Base-by-base conservation (phyloP, 2,329 filamentous ascomycete species). In the Domatiomyces globalis region DNA sequence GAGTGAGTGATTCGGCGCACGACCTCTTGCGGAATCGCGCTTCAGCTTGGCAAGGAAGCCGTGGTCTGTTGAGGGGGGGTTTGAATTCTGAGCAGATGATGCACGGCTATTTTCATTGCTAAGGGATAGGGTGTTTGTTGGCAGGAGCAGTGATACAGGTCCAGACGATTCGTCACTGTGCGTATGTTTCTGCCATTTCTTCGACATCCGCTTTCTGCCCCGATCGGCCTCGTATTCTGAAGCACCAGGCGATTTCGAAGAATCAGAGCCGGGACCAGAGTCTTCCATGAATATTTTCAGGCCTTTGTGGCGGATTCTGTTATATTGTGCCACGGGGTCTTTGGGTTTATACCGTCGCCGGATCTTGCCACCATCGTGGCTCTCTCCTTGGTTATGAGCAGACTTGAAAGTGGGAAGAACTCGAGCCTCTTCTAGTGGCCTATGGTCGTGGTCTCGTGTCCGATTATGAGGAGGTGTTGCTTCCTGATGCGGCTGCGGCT, bases 381-480 rank as follows among this genome's bases (percentile, higher is more conserved):
- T 15, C 5, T 39, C 8, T 39, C 10, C 15, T 15, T 39, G 33
- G 43, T 54, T 49, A 45, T 59, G 53, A n/a, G 58, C 55, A 12
- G 58, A 60, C 43, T 51, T 54, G 52, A 61, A 61, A 1, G 50
- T 58, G 9, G 59, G 59, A 25, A 61, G 45, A n/a, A 36, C 29
- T 27, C 9, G 18, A 27, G 18, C 42, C 9, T 52, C 49, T 18
- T 17, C 25, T 8, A 10, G 10, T 12, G 49, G 29, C 5, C 44
- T 43, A 5, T 15, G 7, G 4, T 56, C 54, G 9, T 54, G 33
- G 33, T 15, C 33, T 39, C 12, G 10, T 15, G 56, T 27, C 45
- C 54, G 20, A 50, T 51, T 51, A 54, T 46, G 60, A n/a, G 58
- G 42, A 15, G 61, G 61, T 17, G 51, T 18, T n/a, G 55, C 52